A percentile compares a stretch with the other conserved stretches of the same genome.
Evolutionary conservation across 768 basidiomycete genomes (phyloP).

Genomic region (Pleurotus pulmonarius): DNA sequence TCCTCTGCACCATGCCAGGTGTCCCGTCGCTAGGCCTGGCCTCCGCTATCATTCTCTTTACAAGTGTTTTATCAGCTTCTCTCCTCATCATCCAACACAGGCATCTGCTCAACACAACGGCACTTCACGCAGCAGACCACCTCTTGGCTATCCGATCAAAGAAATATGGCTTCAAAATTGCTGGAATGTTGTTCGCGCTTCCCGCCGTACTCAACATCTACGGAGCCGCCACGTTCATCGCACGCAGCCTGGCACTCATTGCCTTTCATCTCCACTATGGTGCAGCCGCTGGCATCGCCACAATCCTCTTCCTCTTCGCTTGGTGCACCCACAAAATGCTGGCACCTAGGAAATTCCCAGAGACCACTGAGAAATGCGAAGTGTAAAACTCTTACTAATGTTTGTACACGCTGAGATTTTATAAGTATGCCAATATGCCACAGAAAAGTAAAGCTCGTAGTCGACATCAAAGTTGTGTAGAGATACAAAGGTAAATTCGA

Average conservation of each 20-base stretch:
- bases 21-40: not conserved
- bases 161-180: conserved; percentile 41
- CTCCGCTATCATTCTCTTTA: conserved; percentile 30
- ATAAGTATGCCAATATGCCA: not conserved
- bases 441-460: too few relatives aligned
- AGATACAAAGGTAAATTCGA: not conserved
- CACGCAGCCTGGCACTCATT: conserved; percentile 26
- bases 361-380: not conserved
- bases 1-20: not conserved
- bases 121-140: conserved; percentile 19
- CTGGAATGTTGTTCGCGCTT: conserved; percentile 48
- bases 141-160: conserved; percentile 33
- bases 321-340: not conserved
- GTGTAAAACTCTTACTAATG: not conserved
- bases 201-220: conserved; percentile 53
- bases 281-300: conserved; percentile 3
- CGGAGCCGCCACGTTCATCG: conserved; percentile 31
- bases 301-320: conserved; percentile 1
- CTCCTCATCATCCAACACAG: conserved; percentile 34
- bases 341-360: not conserved
- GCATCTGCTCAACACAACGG: conserved; percentile 21
- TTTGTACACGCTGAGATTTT: not conserved
- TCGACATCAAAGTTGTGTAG: not conserved
- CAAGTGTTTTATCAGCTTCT: conserved; percentile 32
- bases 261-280: not conserved